phyloP scores from a whole-genome alignment of 2,329 filamentous ascomycete genomes.

The Colletotrichum aenigma region DNA sequence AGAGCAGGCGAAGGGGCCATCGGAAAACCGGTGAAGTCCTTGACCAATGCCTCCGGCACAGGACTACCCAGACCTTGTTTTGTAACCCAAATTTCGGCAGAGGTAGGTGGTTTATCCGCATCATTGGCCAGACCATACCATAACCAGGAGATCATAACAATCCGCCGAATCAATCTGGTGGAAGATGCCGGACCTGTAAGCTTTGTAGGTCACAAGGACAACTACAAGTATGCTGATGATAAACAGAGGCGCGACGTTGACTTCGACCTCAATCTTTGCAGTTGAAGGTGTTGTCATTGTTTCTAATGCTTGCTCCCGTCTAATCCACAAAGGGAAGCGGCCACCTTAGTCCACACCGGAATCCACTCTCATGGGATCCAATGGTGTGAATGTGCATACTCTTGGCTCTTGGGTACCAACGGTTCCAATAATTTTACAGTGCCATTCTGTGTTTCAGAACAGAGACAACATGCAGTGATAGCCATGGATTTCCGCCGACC shows the following conservation, averaged over 20 bases:
- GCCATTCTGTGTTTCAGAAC: not conserved
- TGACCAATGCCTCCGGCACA: not conserved
- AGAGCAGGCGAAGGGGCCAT: not conserved
- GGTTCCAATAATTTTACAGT: not conserved
- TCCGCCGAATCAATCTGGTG: fast-evolving
- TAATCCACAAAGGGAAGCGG: not conserved
- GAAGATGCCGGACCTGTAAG: not conserved
- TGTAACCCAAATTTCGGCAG: not conserved
- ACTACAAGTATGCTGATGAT: not conserved
- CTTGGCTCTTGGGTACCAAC: not conserved
- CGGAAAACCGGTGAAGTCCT: not conserved
- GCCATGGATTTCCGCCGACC: not conserved
- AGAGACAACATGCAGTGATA: not conserved
- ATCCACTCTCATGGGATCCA: not conserved
- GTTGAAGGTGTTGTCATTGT: not conserved
- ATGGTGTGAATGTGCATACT: not conserved
- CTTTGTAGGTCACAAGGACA: not conserved
- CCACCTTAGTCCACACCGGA: too few relatives aligned
- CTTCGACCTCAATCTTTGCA: not conserved
- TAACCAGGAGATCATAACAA: not conserved
- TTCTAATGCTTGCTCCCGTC: not conserved
- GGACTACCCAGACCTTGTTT: not conserved
- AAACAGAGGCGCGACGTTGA: not conserved
- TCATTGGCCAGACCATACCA: not conserved
- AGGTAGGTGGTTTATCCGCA: not conserved